Evolutionary conservation across 306 rosid species (phyloP), one percentile per base, ranked within the genome.

Genomic region (Quercus robur): DNA sequence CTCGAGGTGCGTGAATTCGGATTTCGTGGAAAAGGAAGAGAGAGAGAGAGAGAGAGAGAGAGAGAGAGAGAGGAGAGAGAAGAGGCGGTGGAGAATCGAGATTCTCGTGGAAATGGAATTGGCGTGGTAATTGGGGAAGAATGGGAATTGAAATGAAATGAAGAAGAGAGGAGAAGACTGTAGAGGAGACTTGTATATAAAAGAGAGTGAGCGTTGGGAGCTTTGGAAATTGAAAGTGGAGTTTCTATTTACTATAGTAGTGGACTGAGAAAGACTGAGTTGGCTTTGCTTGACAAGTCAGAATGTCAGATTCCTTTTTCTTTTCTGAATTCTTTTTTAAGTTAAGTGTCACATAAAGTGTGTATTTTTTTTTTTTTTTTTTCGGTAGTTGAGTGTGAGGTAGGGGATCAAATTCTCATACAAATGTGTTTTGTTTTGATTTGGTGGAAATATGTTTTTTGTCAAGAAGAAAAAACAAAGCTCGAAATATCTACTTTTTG

Each of bases 361-460:
- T 12, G 54, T 46, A 1, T 46, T 0, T 38, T 41, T 41, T 38
- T 38, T 38, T 52, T 38, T 1, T 46, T 38, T 0, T 62, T 49
- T 75, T 77, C 26, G 62, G 6, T 26, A 21, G 86, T 91, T 83
- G 94, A 92, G 89, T 91, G 89, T n/a, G 83, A 78, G 84, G 82
- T 68, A 67, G 85, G 89, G 56, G 73, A 83, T 55, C 28, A 86
- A 84, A 77, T 81, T 56, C 51, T 56, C 56, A 30, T 21, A 11
- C 1, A 49, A 49, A 41, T 2, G 46, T 41, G 10, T 41, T 41
- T 41, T 41, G 46, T 8, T 41, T 41, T 41, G 1, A 7, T 7
- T 41, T 2, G 46, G 46, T 41, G 46, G 1, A 41, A 41, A 7
- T 41, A 41, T 41, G 3, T 2, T 41, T 41, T 41, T 41, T 7